Base-by-base conservation (phyloP, 2,329 filamentous ascomycete genomes). In the Mycocentrospora acerina region DNA sequence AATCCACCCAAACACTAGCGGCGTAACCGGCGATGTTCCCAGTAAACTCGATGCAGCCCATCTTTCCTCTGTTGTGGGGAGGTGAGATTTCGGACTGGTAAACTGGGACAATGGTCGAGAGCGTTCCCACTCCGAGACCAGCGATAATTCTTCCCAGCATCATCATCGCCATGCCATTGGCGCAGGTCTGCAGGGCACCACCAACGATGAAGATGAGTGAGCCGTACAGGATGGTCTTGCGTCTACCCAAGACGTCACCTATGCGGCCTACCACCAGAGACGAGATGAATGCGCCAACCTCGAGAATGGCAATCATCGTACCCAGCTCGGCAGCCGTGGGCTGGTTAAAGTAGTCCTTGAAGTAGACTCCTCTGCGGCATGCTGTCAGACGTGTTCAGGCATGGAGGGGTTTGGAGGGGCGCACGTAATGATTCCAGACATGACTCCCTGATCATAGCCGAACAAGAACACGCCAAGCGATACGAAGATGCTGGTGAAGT, bases 1-100 rank as follows among this genome's bases (percentile, higher is more conserved):
- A 98, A 68, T 98, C 93, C 18, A 97, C 91, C 93, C 93, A 98
- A 15, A 97, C 91, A 55, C 91, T 97, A 36, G 89, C 90, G 37
- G 91, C 86, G 66, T 98, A 98, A 22, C 93, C 93, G 45, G 88
- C 85, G 48, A 98, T 95, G 69, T 98, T 98, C 37, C 93, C 93
- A 0, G 91, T 91, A 62, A 97, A 98, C 67, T 98, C 93, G 53
- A 98, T 97, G 67, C 93, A 97, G 16, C 91, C 93, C 46, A 98
- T 78, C 71, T 93, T 94, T 48, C 93, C 93, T 58, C 93, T 81
- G 68, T 95, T 97, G 63, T 98, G 93, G 4, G 93, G 90, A 32
- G 93, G 93, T 29, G 91, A 96, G 60, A 77, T 76, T 50, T 77
- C 74, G 18, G 72, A 75, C 53, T 77, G 74, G 46, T 76, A 76